Conservation (phyloP, 495 filamentous ascomycete species). For the Coniosporium apollinis region DNA sequence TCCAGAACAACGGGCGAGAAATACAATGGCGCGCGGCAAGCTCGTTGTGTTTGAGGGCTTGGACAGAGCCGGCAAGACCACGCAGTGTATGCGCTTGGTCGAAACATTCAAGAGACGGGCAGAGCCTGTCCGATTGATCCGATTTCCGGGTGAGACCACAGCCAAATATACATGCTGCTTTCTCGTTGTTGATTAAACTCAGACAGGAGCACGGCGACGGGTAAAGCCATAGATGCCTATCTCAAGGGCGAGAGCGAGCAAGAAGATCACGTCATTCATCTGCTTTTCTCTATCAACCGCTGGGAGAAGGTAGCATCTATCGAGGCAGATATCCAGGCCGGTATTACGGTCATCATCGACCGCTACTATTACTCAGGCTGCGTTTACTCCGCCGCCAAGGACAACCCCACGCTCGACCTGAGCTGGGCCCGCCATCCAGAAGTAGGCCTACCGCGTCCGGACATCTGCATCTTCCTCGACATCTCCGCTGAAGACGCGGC, state of each 20-base stretch:
- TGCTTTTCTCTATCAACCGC: constrained; percentile 88
- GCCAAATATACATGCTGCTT: neutral
- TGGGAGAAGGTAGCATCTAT: constrained; percentile 70
- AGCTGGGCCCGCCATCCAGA: constrained; percentile 72
- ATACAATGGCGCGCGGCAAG: constrained; percentile 15
- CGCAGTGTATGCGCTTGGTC: constrained; percentile 65
- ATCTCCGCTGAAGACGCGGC: constrained; percentile 56
- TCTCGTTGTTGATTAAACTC: no score
- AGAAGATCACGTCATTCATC: constrained; percentile 85
- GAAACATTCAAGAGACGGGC: constrained; percentile 45
- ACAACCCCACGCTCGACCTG: constrained; percentile 48
- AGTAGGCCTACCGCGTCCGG: constrained; percentile 71
- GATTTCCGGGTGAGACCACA: constrained; percentile 43
- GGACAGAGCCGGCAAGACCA: constrained; percentile 89
- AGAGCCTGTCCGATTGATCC: constrained; percentile 50
- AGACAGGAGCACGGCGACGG: constrained; percentile 84
- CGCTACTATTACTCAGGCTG: constrained; percentile 88
- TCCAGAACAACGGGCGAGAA: neutral
- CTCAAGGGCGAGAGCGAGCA: constrained; percentile 56
- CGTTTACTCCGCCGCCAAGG: constrained; percentile 90
- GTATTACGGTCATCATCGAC: constrained; percentile 68
- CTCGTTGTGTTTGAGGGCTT: constrained; percentile 88
- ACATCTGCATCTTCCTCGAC: constrained; percentile 74
- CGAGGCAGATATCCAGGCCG: constrained; percentile 38
- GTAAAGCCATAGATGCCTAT: constrained; percentile 77